phyloP scores from a whole-genome alignment of 1,284 basidiomycete species.

The Microbotryum lychnidis-dioicae region DNA sequence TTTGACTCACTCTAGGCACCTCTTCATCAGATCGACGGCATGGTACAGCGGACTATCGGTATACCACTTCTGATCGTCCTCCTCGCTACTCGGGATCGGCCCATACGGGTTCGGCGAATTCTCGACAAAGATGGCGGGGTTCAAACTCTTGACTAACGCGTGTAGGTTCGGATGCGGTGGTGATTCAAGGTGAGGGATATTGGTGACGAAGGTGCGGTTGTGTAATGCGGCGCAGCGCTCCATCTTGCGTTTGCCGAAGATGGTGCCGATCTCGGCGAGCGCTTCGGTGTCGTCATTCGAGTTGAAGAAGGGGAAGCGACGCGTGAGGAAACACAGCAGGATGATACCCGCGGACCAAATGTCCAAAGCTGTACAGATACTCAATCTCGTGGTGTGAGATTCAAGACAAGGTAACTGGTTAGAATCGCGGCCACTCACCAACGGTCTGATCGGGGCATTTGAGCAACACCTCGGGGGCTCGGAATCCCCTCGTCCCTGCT shows the following conservation, averaged over 20 bases:
- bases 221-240: constrained; percentile 81
- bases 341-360: constrained; percentile 94
- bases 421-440: constrained; percentile 48
- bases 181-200: constrained; percentile 63
- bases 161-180: constrained; percentile 58
- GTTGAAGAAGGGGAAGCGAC: constrained; percentile 91
- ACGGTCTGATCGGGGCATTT: constrained; percentile 93
- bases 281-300: constrained; percentile 93
- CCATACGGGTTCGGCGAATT: constrained; percentile 33
- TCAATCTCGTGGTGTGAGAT: not conserved
- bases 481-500: constrained; percentile 92
- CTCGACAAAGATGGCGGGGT: constrained; percentile 55
- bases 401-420: not conserved
- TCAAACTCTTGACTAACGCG: constrained; percentile 64
- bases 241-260: constrained; percentile 77
- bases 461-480: constrained; percentile 90
- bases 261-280: constrained; percentile 82
- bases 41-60: constrained; percentile 51
- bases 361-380: constrained; percentile 63
- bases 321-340: constrained; percentile 80
- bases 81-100: constrained; percentile 12
- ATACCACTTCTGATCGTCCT: constrained; percentile 41
- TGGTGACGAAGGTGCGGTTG: constrained; percentile 76
- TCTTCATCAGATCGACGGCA: constrained; percentile 64
- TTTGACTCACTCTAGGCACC: constrained; percentile 56